Base-by-base conservation (phyloP, 768 basidiomycete species). In the Galerina marginata region DNA sequence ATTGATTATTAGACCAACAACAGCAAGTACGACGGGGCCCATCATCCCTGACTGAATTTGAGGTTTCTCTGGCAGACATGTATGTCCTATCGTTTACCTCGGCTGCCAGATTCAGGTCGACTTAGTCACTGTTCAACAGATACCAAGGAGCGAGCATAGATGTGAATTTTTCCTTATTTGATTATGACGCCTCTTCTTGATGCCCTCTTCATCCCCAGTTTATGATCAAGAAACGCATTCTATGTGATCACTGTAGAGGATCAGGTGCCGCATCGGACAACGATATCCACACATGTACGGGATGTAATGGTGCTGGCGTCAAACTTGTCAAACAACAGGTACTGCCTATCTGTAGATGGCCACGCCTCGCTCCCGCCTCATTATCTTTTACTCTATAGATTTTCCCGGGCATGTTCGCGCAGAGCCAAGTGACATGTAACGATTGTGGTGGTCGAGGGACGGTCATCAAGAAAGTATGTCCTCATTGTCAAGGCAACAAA, bases 221-320 rank as follows among this genome's bases (percentile, higher is more conserved):
- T 75, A 90, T 92, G 79, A 83, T 98, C 71, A 91, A 89, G 73
- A 96, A 96, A 72, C 87, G 88, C 54, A 86, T 96, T 38, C 88
- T 99, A 15, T 99, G 97, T 70, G 95, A 98, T 74, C 93, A 97
- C 71, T 99, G 97, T 77, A 89, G 95, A 69, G 97, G 97, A 23
- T 88, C 93, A 0, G 97, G 97, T 23, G 97, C 97, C 0, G 91
- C 94, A 1, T 92, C 93, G 0, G 92, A 94, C 59, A 74, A 83
- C 6, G 93, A 97, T 70, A 92, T 97, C 49, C 92, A 94, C 68
- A 83, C 85, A n/a, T 99, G 97, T 71, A 72, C 85, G 3, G 84
- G 84, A 10, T 99, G 97, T 70, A 83, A 86, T 54, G 97, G 97
- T 16, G 79, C 86, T 50, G 97, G 97, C 39, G 83, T 96, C 54